Percentiles rank a stretch among this genome's conserved stretches.
Evolutionary conservation across 1,284 basidiomycete species (phyloP).

Genomic region (Volvariella surrecta): DNA sequence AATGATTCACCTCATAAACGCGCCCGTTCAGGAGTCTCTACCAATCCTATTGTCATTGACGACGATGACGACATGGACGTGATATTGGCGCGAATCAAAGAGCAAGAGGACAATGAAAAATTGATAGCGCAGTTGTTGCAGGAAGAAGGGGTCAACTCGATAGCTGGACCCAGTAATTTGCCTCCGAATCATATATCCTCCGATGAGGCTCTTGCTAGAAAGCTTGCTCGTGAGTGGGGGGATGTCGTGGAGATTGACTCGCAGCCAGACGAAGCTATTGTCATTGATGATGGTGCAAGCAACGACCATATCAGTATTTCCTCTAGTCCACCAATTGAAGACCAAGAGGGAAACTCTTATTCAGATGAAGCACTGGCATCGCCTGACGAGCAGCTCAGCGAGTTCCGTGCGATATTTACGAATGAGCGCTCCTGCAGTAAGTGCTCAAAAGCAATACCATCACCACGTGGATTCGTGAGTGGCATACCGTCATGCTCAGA

Average conservation of each 20-base stretch:
- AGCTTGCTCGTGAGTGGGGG: constrained; percentile 1
- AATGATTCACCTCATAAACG: constrained; percentile 4
- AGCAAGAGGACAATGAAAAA: constrained; percentile 34
- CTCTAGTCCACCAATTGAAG: not conserved
- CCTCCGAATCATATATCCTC: not conserved
- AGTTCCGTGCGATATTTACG: not conserved
- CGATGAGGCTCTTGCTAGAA: too few species aligned
- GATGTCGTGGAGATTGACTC: constrained; percentile 10
- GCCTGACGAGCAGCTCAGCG: not conserved
- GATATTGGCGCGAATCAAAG: constrained; percentile 31
- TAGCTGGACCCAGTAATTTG: constrained; percentile 7
- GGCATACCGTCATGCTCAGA: not conserved
- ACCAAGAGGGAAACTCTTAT: not conserved
- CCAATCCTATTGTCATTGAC: constrained; percentile 17
- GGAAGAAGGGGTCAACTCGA: constrained; percentile 16
- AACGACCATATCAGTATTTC: constrained; percentile 18
- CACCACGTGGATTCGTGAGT: constrained; percentile 32
- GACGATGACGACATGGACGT: constrained; percentile 30
- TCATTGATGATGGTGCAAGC: constrained; percentile 21
- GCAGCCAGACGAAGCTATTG: constrained; percentile 10
- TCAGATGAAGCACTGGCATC: not conserved
- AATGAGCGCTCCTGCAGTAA: not conserved
- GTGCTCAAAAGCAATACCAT: constrained; percentile 15
- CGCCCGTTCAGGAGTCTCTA: constrained; percentile 2
- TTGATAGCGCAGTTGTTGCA: constrained; percentile 26